These are phyloP conservation scores for Talaromyces albobiverticillius DNA, from an alignment of 2,329 filamentous ascomycete genomes.

Conservation along the genomic window DNA sequence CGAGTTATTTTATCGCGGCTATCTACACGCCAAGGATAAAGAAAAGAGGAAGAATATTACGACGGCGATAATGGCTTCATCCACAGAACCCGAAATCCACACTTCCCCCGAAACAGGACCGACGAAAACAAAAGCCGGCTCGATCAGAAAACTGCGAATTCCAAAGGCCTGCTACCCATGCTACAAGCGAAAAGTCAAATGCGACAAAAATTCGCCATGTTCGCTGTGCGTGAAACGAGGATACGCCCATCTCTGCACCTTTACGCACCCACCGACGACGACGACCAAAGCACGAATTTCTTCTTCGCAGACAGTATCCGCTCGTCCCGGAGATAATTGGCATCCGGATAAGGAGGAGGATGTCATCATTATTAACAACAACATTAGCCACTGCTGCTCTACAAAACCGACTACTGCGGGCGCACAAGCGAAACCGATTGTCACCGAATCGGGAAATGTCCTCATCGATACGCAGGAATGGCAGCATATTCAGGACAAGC, in stretches of 20 bases:
- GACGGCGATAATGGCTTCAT: conserved; percentile 2
- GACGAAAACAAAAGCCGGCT: neutral
- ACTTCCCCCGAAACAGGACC: neutral
- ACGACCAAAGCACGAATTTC: conserved; percentile 28
- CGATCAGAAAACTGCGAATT: conserved; percentile 36
- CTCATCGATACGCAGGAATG: conserved; percentile 42
- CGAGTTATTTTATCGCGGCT: neutral
- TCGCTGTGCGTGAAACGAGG: conserved; percentile 49
- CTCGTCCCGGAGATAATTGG: neutral
- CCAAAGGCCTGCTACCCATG: conserved; percentile 47
- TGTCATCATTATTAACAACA: too few relatives aligned
- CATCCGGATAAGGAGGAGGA: neutral
- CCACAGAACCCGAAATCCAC: conserved; percentile 5
- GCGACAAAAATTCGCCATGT: conserved; percentile 48
- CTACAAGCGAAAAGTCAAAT: conserved; percentile 47
- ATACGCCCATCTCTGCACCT: conserved; percentile 48
- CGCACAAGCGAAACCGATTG: conserved; percentile 11
- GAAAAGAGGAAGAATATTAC: too few relatives aligned
- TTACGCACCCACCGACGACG: conserved; percentile 47
- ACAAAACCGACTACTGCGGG: conserved; percentile 9
- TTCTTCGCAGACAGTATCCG: neutral
- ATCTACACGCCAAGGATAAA: neutral
- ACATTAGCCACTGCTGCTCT: neutral
- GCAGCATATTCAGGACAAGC: conserved; percentile 38
- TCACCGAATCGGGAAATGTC: conserved; percentile 24